phyloP scores from a whole-genome alignment of 768 basidiomycete species.

The Pilatotrama ljubarskyi region DNA sequence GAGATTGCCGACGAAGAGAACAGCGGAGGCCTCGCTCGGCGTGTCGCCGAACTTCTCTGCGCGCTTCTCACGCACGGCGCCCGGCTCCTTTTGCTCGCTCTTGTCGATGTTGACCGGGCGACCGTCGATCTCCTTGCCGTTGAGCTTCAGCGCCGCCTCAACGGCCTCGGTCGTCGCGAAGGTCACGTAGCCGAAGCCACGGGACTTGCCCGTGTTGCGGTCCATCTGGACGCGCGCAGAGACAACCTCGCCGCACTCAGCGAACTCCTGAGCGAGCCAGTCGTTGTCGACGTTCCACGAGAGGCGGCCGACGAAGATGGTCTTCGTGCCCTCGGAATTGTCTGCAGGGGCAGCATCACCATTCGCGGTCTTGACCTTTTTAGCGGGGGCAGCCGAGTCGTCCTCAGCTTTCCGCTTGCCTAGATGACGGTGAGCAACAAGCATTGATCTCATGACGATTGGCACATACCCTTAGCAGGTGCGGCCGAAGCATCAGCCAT shows the following conservation, averaged over 20 bases:
- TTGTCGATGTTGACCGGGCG: conserved; percentile 86
- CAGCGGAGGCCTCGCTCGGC: conserved; percentile 62
- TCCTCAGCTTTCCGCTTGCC: conserved; percentile 85
- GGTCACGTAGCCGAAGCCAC: conserved; percentile 83
- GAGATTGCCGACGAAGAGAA: conserved; percentile 90
- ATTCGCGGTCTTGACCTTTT: conserved; percentile 80
- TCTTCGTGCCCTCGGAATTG: conserved; percentile 53
- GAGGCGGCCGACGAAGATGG: conserved; percentile 89
- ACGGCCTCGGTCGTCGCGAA: conserved; percentile 72
- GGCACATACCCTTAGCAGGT: conserved; percentile 40
- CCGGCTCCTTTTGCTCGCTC: conserved; percentile 62
- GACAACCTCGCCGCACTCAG: conserved; percentile 83
- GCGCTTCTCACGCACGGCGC: conserved; percentile 60
- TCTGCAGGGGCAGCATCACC: conserved; percentile 43
- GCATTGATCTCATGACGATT: not conserved
- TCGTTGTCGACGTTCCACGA: conserved; percentile 98
- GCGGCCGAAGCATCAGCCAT: conserved; percentile 49
- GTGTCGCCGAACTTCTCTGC: conserved; percentile 78
- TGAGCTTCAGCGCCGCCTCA: conserved; percentile 76
- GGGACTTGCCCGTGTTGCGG: conserved; percentile 77
- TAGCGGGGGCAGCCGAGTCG: conserved; percentile 56
- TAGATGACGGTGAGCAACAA: conserved; percentile 18
- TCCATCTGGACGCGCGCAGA: conserved; percentile 89
- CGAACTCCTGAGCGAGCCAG: conserved; percentile 89
- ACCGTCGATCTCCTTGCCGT: conserved; percentile 90